Percentiles rank a stretch among this genome's conserved stretches.
Conservation (phyloP, 352 stramenopile species). For the Phytophthora europaea region DNA sequence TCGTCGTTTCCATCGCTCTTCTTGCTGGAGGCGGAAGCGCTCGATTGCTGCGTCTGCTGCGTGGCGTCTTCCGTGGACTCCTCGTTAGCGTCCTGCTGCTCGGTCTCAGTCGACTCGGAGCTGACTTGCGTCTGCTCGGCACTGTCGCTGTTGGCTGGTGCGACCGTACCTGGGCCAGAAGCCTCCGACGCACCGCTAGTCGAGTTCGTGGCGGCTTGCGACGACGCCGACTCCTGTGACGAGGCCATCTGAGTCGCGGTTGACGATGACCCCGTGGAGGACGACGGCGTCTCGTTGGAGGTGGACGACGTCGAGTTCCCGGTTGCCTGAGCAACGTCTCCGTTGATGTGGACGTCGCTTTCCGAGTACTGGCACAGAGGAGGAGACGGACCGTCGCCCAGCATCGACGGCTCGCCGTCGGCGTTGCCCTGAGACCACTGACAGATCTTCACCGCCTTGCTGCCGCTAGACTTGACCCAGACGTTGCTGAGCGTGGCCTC, state of each 20-base stretch:
- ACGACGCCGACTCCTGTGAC: slow-evolving; percentile 1
- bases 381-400: background rate
- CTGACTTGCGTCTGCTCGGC: background rate
- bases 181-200: background rate
- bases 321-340: slow-evolving; percentile 14
- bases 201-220: background rate
- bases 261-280: too few species aligned
- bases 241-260: background rate
- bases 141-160: background rate
- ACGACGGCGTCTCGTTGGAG: background rate
- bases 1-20: slow-evolving; percentile 6
- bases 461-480: slow-evolving; percentile 31
- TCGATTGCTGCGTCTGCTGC: slow-evolving; percentile 1
- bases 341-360: background rate
- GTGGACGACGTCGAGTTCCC: background rate
- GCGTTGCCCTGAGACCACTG: slow-evolving; percentile 34
- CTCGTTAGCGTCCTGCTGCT: background rate
- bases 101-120: background rate
- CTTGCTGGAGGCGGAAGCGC: slow-evolving; percentile 4
- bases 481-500: slow-evolving; percentile 34
- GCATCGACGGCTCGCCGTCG: slow-evolving; percentile 23
- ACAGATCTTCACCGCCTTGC: slow-evolving; percentile 16
- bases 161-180: background rate
- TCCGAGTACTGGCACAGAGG: background rate
- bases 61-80: background rate